Percentiles rank a stretch among this genome's conserved stretches.
Evolutionary conservation across 2,329 filamentous ascomycete species (phyloP).

Genomic region (Fusarium sp.): DNA sequence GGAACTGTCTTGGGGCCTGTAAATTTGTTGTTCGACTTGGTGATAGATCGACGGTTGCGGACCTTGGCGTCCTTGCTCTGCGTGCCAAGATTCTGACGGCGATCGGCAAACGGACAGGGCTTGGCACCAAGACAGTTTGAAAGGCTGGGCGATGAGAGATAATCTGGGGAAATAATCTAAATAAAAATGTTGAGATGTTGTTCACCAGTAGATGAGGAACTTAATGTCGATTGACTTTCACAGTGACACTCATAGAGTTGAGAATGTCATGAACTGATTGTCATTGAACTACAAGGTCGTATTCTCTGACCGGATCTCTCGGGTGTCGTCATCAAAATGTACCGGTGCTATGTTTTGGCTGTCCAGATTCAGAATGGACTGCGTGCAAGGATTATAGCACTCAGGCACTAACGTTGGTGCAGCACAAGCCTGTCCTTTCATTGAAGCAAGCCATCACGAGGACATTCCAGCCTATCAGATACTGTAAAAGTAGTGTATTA

Average conservation of each 20-base stretch:
- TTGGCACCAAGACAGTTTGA: slow-evolving; percentile 16
- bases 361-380: neutral
- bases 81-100: slow-evolving; percentile 14
- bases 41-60: neutral
- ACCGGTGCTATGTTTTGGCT: too few relatives aligned
- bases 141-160: neutral
- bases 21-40: neutral
- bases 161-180: slow-evolving; percentile 7
- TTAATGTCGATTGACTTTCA: neutral
- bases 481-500: too few relatives aligned
- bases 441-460: neutral
- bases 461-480: slow-evolving; percentile 5
- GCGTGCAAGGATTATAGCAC: slow-evolving; percentile 1
- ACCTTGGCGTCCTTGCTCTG: slow-evolving; percentile 16
- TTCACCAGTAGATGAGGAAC: too few relatives aligned
- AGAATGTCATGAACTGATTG: neutral
- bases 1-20: neutral
- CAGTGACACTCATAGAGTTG: neutral
- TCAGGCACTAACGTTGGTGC: neutral
- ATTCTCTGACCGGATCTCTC: slow-evolving; percentile 17
- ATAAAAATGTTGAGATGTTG: too few relatives aligned
- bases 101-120: slow-evolving; percentile 20
- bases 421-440: neutral
- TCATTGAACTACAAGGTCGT: neutral
- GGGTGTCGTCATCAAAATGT: slow-evolving; percentile 22